Evolutionary conservation across 768 basidiomycete species (phyloP), one percentile per base, ranked within the genome.

Genomic region (Boletus eberwhitei): DNA sequence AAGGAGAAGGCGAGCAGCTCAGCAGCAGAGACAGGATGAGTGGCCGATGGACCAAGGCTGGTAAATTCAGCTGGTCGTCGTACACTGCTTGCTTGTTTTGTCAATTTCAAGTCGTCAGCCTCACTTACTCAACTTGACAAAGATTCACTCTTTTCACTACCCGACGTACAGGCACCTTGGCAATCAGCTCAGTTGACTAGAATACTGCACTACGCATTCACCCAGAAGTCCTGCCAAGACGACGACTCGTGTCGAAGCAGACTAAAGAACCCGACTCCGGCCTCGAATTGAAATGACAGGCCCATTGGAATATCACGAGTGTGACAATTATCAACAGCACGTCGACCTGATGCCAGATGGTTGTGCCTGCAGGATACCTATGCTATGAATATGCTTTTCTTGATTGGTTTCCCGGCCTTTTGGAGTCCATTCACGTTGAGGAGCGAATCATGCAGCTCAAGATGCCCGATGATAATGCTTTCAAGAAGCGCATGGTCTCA

Each of bases 341-440:
- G 36, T 58, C 39, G 21, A 38, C 50, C 41, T 45, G 22, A 26
- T 21, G 44, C 19, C 9, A 47, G 4, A 26, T 21, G 26, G 16
- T 21, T 11, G 24, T 29, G 87, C n/a, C 73, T 99, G 8, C 96
- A 98, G 70, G 89, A 93, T 70, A 77, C 82, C 17, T 98, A 96
- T 70, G 78, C 77, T 31, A 84, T 98, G 80, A 94, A 98, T 71
- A 72, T 79, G 16, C 85, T 97, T 64, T 98, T 98, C 75, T 82
- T 79, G 43, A 93, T 93, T 0, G 97, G 96, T 8, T 99, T 98
- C 64, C 96, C 0, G 96, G 96, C 0, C 80, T 99, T 54, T 79
- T 97, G 40, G 96, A 98, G 68, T 82, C 88, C 19, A 96, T 98
- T 58, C 97, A 95, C 66, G 82, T 98, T 8, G 95, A 98, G 68